Base-by-base conservation (phyloP, 1,284 basidiomycete species). In the Pseudozyma tsukubaensis region DNA sequence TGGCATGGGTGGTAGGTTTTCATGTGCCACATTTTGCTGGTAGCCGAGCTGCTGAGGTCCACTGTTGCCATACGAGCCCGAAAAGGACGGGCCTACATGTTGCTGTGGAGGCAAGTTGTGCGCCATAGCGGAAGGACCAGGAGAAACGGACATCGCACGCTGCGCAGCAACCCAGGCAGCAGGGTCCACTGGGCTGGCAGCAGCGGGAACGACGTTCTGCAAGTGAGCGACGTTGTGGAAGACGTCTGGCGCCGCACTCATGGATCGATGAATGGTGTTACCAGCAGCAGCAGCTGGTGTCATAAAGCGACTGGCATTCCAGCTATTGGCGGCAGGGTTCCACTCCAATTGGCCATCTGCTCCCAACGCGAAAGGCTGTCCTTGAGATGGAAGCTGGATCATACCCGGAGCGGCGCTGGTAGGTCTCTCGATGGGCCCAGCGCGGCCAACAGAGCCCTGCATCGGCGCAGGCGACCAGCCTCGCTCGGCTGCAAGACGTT, bases 391-490 rank as follows among this genome's bases (percentile, higher is more conserved):
- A 13, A 77, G 67, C 54, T 74, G 67, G 24, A 74, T 67, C 64
- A 73, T 67, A 13, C 72, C 69, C 10, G 73, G 68, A 34, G 73
- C 73, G 5, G 73, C 59, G 16, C 73, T 76, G 11, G 75, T 70
- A 14, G 77, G 74, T 32, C 74, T 44, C 13, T 54, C 42, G 10
- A 51, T 45, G 1, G 67, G 57, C 8, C 54, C 60, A 35, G 49
- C 50, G 13, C 40, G 55, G 3, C 48, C 50, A 19, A 35, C 18
- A 8, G 64, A 19, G 32, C 50, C 54, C 19, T 44, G 37, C 49
- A 65, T 16, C 2, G 79, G 78, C 1, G 78, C 79, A 3, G 79
- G 79, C 34, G 79, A 81, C 79, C 79, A 81, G 18, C 78, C 79
- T 51, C 79, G 57, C 35, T 79, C 72, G 9, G 76, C 68, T 6